A percentile compares a stretch with the other conserved stretches of the same genome.
phyloP scores from a whole-genome alignment of 2,329 filamentous ascomycete species.

The Fonsecaea pedrosoi region DNA sequence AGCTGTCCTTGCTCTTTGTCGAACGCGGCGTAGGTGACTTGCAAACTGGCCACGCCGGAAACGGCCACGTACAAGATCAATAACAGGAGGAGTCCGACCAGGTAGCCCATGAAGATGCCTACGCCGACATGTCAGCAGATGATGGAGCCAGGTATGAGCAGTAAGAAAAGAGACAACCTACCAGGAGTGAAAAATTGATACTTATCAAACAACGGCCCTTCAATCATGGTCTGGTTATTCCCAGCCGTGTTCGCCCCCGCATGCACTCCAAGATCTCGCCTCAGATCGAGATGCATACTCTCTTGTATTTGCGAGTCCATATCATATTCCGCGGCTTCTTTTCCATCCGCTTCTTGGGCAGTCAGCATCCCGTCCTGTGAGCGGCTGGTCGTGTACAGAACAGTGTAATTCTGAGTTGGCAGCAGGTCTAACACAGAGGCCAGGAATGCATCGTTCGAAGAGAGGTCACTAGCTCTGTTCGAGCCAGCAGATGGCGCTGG shows the following conservation, averaged over 20 bases:
- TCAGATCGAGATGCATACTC: slow-evolving; percentile 73
- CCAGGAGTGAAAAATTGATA: slow-evolving; percentile 94
- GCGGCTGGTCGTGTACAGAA: slow-evolving; percentile 76
- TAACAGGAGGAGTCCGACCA: slow-evolving; percentile 73
- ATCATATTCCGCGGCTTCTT: slow-evolving; percentile 62
- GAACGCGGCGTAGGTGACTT: slow-evolving; percentile 93
- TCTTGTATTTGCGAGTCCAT: slow-evolving; percentile 68
- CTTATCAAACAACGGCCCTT: slow-evolving; percentile 74
- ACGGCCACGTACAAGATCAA: slow-evolving; percentile 81
- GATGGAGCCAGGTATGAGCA: background rate
- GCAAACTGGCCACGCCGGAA: slow-evolving; percentile 75
- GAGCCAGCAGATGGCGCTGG: slow-evolving; percentile 43
- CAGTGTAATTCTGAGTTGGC: slow-evolving; percentile 68
- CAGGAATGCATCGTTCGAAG: slow-evolving; percentile 52
- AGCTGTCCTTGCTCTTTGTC: slow-evolving; percentile 92
- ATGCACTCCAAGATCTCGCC: slow-evolving; percentile 63
- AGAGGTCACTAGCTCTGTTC: slow-evolving; percentile 27
- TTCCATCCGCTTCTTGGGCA: slow-evolving; percentile 41
- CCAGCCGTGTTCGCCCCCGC: slow-evolving; percentile 19
- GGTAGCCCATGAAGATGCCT: slow-evolving; percentile 89
- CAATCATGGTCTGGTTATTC: slow-evolving; percentile 46
- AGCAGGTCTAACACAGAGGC: slow-evolving; percentile 55
- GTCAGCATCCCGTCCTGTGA: slow-evolving; percentile 43
- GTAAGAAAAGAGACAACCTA: slow-evolving; percentile 51
- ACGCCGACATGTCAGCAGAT: slow-evolving; percentile 12